Evolutionary conservation across 345 rosid genomes (phyloP), one percentile per base, ranked within the genome.

Genomic region (Eucalyptus pauciflora): DNA sequence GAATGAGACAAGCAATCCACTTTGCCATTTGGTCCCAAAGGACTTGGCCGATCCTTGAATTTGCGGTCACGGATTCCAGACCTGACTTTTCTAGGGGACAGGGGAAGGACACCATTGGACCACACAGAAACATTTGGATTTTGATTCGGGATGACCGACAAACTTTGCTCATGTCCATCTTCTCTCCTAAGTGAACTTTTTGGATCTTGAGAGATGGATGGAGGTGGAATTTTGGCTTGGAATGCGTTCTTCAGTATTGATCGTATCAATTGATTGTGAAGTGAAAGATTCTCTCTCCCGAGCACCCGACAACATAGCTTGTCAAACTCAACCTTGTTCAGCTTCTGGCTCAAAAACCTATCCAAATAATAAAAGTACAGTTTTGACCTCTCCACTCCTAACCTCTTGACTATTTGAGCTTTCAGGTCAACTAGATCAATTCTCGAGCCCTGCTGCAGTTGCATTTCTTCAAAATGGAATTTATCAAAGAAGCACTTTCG

Each of bases 11-110:
- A 76, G 85, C 48, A 76, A 76, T 76, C 85, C 71, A 94, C 95
- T 93, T 95, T 97, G 86, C 98, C 98, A 88, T 95, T 96, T 86
- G 95, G 96, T 85, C 99, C 99, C 88, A 97, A 94, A 14, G 94
- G 93, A 90, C 97, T 94, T 87, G 96, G 98, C 94, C 95, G 92
- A 89, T 95, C 97, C 93, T 94, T 93, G 87, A 89, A 85, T 91
- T 94, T 95, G 90, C 96, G 90, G 46, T 94, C 96, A 51, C 95
- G 96, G 60, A 89, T 90, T 89, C 93, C 97, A 87, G 97, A 93
- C 93, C 96, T 93, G 90, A 92, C 91, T 91, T 95, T 96, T 50
- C 94, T 91, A 9, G 97, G 95, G 81, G 98, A 96, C 79, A 88
- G 91, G 41, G 96, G 93, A 92, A 96, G 93, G 91, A 94, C 92